Conservation (phyloP, 352 stramenopile genomes). For the Halophytophthora batemanensis region DNA sequence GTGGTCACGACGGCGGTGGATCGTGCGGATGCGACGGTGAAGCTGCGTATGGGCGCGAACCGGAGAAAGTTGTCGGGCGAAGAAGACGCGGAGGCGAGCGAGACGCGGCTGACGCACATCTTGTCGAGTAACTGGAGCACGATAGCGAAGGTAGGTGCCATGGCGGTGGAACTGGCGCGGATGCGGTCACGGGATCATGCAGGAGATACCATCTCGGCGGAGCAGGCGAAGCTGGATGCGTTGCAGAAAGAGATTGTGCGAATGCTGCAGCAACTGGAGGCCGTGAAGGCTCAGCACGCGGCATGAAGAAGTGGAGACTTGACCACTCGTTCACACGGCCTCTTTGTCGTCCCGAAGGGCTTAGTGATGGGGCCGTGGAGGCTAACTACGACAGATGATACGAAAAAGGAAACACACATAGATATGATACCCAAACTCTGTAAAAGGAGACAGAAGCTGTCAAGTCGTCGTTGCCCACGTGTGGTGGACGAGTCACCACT, state of each 20-base stretch:
- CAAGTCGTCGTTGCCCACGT: too few species aligned
- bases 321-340: neutral
- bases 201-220: conserved; percentile 37
- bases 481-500: too few species aligned
- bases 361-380: too few species aligned
- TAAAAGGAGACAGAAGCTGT: too few species aligned
- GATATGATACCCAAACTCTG: too few species aligned
- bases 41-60: conserved; percentile 30
- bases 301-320: conserved; percentile 2
- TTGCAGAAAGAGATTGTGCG: conserved; percentile 56
- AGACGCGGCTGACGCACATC: conserved; percentile 39
- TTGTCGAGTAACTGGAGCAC: conserved; percentile 59
- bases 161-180: conserved; percentile 43
- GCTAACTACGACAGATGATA: too few species aligned
- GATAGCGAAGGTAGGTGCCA: conserved; percentile 55
- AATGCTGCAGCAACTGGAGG: conserved; percentile 52
- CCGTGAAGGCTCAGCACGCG: conserved; percentile 20
- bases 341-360: too few species aligned
- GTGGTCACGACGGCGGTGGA: conserved; percentile 56
- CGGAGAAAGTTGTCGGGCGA: conserved; percentile 16
- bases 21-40: conserved; percentile 27
- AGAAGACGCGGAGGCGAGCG: conserved; percentile 38
- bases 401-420: too few species aligned
- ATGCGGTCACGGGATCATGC: conserved; percentile 53
- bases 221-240: conserved; percentile 57